Evolutionary conservation across 805 yeast genomes (phyloP), one percentile per base, ranked within the genome.

Genomic region (Kluyveromyces nonfermentans): DNA sequence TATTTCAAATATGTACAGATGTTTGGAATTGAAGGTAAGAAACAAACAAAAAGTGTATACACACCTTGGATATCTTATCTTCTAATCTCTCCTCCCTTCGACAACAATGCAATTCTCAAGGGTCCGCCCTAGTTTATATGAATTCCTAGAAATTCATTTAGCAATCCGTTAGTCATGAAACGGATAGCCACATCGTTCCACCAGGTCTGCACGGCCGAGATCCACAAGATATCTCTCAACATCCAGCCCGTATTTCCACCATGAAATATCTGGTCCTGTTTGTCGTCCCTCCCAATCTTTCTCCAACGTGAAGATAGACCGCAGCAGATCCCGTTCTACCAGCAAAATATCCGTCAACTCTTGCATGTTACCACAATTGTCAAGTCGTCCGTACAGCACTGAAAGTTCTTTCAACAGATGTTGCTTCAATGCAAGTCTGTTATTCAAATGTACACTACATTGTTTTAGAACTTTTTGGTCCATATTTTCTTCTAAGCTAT

Each of bases 231-330:
- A 59, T 33, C 50, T 55, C 20, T 42, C 44, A 9, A 56, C 48
- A 43, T 59, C 54, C 6, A 62, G 18, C 9, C 60, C 61, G 37
- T 51, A 60, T 42, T 55, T 54, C 18, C 48, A 20, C 60, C 63
- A 58, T 25, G 53, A 56, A 9, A 58, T 37, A 14, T 46, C 49
- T 25, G 45, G 46, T 14, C 37, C 19, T 25, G 33, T 34, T 31
- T 45, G 49, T 19, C 12, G 10, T 8, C 22, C 28, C 10, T 55
- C 54, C 2, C 34, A 8, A 34, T 19, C 31, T 22, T 38, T 38
- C 42, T 59, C 64, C 37, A 51, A 35, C 15, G 63, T 55, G 47
- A 61, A 60, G n/a, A 60, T 53, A 45, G 58, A 57, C 30, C 57
- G 45, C 41, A 61, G 48, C 36, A 60, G 41, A 17, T 46, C 35